Evolutionary conservation across 352 stramenopile species (phyloP).

Genomic region (Globisporangium viniferum): DNA sequence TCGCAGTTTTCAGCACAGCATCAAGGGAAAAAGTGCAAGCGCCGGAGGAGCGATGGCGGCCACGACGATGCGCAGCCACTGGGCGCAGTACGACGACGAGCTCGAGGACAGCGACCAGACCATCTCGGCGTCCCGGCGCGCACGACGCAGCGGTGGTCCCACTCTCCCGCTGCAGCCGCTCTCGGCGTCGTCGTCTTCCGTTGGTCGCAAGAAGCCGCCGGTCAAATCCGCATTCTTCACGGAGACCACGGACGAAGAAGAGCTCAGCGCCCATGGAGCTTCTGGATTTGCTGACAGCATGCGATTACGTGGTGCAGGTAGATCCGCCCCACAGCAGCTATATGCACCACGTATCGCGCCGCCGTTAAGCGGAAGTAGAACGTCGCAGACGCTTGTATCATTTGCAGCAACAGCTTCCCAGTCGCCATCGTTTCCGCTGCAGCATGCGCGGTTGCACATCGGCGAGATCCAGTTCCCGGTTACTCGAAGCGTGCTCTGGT

Average conservation of each 20-base stretch:
- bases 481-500: slow-evolving; percentile 70
- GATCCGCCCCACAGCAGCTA: neutral
- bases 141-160: neutral
- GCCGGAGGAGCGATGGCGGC: slow-evolving; percentile 3
- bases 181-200: slow-evolving; percentile 9
- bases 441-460: slow-evolving; percentile 36
- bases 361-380: neutral
- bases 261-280: slow-evolving; percentile 3
- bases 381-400: slow-evolving; percentile 2
- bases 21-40: neutral
- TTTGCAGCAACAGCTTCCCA: slow-evolving; percentile 12
- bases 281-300: neutral
- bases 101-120: slow-evolving; percentile 72
- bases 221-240: slow-evolving; percentile 61
- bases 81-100: slow-evolving; percentile 52
- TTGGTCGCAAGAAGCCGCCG: slow-evolving; percentile 4
- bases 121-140: slow-evolving; percentile 24
- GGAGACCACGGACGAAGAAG: slow-evolving; percentile 74
- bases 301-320: neutral
- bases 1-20: neutral
- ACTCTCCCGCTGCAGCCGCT: neutral
- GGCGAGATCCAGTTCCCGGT: slow-evolving; percentile 63
- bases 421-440: neutral
- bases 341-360: neutral
- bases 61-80: slow-evolving; percentile 23